Base-by-base conservation (phyloP, 225 moss, liverwort and hornwort species). In the Takakia lepidozioides region DNA sequence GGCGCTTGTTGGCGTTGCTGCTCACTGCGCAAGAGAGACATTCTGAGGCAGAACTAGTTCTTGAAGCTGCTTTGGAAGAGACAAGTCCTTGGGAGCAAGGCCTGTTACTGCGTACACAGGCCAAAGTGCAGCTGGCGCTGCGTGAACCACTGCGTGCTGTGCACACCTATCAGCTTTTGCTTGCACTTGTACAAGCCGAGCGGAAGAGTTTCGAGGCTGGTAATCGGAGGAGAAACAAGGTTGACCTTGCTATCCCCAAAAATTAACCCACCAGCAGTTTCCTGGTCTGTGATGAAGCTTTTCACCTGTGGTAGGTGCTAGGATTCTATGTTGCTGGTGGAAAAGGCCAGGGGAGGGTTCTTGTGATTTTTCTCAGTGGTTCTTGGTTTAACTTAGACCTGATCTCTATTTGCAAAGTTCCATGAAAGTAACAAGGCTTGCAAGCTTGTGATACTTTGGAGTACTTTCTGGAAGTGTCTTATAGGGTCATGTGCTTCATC, bases 71-170 rank as follows among this genome's bases (percentile, higher is more conserved):
- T 59, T 47, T 90, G 39, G 90, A 95, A 64, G 82, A 95, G 50
- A 87, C 90, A 30, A 84, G 75, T 57, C 84, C 76, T 55, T 95
- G 90, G 90, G 84, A 95, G 56, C 95, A 95, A 55, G 95, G 95
- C 3, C 74, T 76, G 15, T 56, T 90, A 41, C 60, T 95, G 54
- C 90, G 84, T 53, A 70, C 86, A 28, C 84, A 78, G 60, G 89
- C 90, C 43, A 95, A 95, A 51, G 70, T 90, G 36, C 84, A 90
- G 66, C 81, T 90, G 52, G 84, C 71, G 29, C 64, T 66, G 8
- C 74, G 87, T 24, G 84, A 85, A 58, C 71, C 80, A 38, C 80
- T 87, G 68, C 82, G 69, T 42, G 84, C 90, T n/a, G 58, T 95
- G 45, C 80, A 95, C 19, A 95, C 87, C 4, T 90, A 86, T 52